Base-by-base conservation (phyloP, 1,284 basidiomycete genomes). In the Leucoagaricus sp. region DNA sequence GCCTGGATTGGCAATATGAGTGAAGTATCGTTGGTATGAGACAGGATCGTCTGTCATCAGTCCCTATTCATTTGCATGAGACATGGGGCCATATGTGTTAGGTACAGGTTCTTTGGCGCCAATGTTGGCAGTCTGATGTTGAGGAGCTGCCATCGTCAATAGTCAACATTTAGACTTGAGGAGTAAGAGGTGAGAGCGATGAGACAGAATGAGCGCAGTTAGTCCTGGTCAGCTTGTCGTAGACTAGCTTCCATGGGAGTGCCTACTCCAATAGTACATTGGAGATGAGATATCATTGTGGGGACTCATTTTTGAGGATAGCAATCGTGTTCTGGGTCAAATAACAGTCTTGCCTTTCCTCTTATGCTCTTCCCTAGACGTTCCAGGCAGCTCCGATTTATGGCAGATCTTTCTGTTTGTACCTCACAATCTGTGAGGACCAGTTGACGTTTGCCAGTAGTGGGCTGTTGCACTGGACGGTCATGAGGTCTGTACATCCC, bases 11-110 rank as follows among this genome's bases (percentile, higher is more conserved):
- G 54, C 54, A n/a, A 58, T 54, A 19, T 42, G 47, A 40, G 58
- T 55, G 13, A 58, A 58, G 34, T 58, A 55, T 1, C 58, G 58
- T 19, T 58, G 58, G 44, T 58, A 58, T 17, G 58, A 58, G 23
- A 58, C 58, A 21, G 58, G 58, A 29, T 58, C 58, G 26, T 58
- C 58, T 4, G 48, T 47, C 38, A 26, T 28, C 7, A 53, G 58
- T n/a, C 58, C 58, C 34, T 58, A 58, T 7, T 53, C 58, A 3
- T 58, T 31, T 13, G 58, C 58, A 1, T 53, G 58, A 10, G 58
- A 53, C 57, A 58, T 54, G 17, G 45, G 57, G 49, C 58, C 58
- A 23, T 41, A 48, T n/a, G n/a, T n/a, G n/a, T n/a, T n/a, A 23
- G 47, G 36, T 33, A 6, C 31, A 7, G 6, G 6, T 6, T 12